Evolutionary conservation across 768 basidiomycete genomes (phyloP), one percentile per base, ranked within the genome.

Genomic region (Termitomyces sp.): DNA sequence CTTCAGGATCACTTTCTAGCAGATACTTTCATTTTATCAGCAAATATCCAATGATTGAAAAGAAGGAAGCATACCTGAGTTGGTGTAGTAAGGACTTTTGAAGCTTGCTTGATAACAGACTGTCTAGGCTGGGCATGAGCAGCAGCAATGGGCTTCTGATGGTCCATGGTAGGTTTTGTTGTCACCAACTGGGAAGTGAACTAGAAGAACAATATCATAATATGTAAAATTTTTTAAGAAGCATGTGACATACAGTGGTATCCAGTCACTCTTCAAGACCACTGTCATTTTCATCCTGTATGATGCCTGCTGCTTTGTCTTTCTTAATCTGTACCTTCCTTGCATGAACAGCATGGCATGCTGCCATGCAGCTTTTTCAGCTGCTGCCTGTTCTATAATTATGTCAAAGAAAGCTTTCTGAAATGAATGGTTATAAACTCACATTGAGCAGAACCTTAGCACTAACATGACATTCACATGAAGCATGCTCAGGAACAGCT

Each of bases 281-380:
- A 20, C 46, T 42, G n/a, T 36, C n/a, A 32, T 56, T 27, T n/a
- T 18, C 5, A 14, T 56, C 46, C 16, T 56, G 55, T 37, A 46
- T 56, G 26, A 56, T 56, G 13, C 55, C 55, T 37, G 55, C 33
- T n/a, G 55, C 55, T 26, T 56, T 56, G 16, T 47, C 55, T 16
- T 39, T 45, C 20, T 40, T 37, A 46, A 47, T 5, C 24, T 56
- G 45, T 8, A 18, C 24, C 26, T 56, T 56, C 37, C 27, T 56
- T 3, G 5, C 34, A 34, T 13, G 12, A 12, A 34, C 12, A 34
- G 33, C 33, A 12, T 24, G 45, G 18, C 46, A 24, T 9, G 46
- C 22, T 36, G 18, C 27, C 37, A 8, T 14, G 33, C 55, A n/a
- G 55, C 55, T 16, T 20, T 34, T 32, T 47, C 46, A 14, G n/a